A percentile compares a stretch with the other conserved stretches of the same genome.
phyloP scores from a whole-genome alignment of 441 rosid species.

The Francoa sonchifolia region DNA sequence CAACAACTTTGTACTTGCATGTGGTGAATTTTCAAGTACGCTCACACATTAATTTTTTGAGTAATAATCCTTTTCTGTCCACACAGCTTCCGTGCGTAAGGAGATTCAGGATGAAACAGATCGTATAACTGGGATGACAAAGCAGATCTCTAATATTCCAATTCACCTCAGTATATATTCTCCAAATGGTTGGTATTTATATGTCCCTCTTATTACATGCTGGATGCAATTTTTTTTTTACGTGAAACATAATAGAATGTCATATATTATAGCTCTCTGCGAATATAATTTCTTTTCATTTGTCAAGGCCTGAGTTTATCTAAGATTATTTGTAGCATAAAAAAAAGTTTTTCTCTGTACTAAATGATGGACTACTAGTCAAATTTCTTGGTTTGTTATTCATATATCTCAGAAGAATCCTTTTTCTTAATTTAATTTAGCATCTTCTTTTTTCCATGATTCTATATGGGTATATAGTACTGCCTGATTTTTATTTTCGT shows the following conservation, averaged over 20 bases:
- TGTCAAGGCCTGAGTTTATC: too few relatives aligned
- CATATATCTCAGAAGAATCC: too few relatives aligned
- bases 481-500: too few relatives aligned
- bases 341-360: too few relatives aligned
- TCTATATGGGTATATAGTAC: too few relatives aligned
- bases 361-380: too few relatives aligned
- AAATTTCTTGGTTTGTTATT: too few relatives aligned
- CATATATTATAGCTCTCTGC: neutral
- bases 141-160: constrained; percentile 86
- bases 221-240: too few relatives aligned
- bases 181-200: constrained; percentile 58
- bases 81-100: constrained; percentile 80
- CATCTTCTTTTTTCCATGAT: too few relatives aligned
- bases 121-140: constrained; percentile 80
- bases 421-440: too few relatives aligned
- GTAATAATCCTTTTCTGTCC: constrained; percentile 11
- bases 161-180: constrained; percentile 93
- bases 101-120: constrained; percentile 94
- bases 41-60: neutral
- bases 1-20: neutral
- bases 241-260: neutral
- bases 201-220: neutral
- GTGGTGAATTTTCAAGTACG: neutral
- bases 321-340: too few relatives aligned
- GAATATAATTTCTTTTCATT: too few relatives aligned